These are phyloP conservation scores for Tetrastigma voinierianum DNA, from an alignment of 164 flowering plant genomes.

Conservation along the genomic window DNA sequence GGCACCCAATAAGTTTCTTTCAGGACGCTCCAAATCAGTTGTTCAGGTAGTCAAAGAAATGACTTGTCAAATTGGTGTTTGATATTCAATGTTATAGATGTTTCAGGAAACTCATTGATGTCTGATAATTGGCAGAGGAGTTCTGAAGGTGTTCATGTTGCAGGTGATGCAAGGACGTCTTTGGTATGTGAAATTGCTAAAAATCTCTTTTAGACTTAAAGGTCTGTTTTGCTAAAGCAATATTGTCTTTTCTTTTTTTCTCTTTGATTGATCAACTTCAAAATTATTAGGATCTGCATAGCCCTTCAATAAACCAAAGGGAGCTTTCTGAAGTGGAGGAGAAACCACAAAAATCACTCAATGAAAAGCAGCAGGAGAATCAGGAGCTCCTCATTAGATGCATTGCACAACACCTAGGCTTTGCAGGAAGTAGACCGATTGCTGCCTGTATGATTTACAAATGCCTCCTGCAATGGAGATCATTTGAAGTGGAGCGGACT, in stretches of 20 bases:
- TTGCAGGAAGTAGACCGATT: conserved; percentile 79
- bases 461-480: conserved; percentile 98
- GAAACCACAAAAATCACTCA: conserved; percentile 93
- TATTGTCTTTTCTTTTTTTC: conserved; percentile 1
- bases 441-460: conserved; percentile 97
- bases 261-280: conserved; percentile 12
- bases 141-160: conserved; percentile 52
- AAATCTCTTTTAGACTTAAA: conserved; percentile 2
- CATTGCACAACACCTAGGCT: conserved; percentile 85
- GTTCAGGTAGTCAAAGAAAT: conserved; percentile 58
- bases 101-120: conserved; percentile 9
- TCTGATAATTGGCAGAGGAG: conserved; percentile 49
- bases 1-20: conserved; percentile 79
- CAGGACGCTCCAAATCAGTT: conserved; percentile 80
- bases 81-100: not conserved
- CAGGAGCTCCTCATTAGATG: conserved; percentile 80
- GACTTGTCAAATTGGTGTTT: not conserved
- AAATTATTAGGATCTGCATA: conserved; percentile 64
- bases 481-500: conserved; percentile 97
- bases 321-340: conserved; percentile 80
- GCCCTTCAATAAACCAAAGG: conserved; percentile 50
- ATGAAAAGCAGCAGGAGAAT: conserved; percentile 94
- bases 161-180: conserved; percentile 46
- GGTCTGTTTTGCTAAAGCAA: not conserved
- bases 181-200: conserved; percentile 36